phyloP scores from a whole-genome alignment of 2,329 filamentous ascomycete genomes.

The Periconia sp. region DNA sequence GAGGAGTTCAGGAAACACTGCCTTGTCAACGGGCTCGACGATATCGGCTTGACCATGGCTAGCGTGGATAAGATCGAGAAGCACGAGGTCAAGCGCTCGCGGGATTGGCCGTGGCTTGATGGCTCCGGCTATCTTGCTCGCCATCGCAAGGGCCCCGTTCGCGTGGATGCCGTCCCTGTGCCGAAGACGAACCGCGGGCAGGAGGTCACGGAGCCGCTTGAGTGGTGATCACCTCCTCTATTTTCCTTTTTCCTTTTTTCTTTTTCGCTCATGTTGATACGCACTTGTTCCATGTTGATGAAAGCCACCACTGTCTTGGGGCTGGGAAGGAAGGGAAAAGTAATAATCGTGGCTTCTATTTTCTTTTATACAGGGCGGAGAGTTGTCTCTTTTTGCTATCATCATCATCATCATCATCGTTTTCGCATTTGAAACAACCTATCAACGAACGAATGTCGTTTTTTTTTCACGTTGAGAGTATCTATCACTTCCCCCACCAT shows the following conservation, averaged over 20 bases:
- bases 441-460: too few species aligned
- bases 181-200: slow-evolving; percentile 89
- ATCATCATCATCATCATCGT: too few species aligned
- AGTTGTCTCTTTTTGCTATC: too few species aligned
- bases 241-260: background rate
- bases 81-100: slow-evolving; percentile 77
- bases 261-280: too few species aligned
- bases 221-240: slow-evolving; percentile 64
- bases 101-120: slow-evolving; percentile 87
- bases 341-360: too few species aligned
- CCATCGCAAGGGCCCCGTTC: slow-evolving; percentile 59
- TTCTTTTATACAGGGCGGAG: too few species aligned
- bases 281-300: too few species aligned
- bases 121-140: slow-evolving; percentile 76
- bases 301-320: too few species aligned
- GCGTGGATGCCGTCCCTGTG: slow-evolving; percentile 68
- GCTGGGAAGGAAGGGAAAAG: too few species aligned
- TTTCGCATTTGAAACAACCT: too few species aligned
- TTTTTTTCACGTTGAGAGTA: too few species aligned
- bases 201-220: slow-evolving; percentile 79
- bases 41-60: slow-evolving; percentile 93
- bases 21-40: slow-evolving; percentile 87
- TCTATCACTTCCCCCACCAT: too few species aligned
- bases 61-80: slow-evolving; percentile 83
- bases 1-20: slow-evolving; percentile 96